Percentiles rank a stretch among this genome's conserved stretches.
phyloP scores from a whole-genome alignment of 768 basidiomycete species.

The Lanmaoa rubissima region DNA sequence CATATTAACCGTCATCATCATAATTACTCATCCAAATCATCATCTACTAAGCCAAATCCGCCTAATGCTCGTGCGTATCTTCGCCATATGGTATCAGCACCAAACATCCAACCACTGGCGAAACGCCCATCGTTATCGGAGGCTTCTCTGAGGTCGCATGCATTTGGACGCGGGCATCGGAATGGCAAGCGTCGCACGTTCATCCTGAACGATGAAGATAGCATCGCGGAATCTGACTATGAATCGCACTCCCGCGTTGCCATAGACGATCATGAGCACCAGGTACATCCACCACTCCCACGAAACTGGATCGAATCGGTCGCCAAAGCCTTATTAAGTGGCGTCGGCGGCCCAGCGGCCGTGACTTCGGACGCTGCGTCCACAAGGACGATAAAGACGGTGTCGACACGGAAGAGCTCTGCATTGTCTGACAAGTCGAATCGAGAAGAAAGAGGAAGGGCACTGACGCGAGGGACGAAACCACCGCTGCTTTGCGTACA shows the following conservation, averaged over 20 bases:
- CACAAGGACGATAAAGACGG: slow-evolving; percentile 17
- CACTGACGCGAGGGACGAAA: slow-evolving; percentile 4
- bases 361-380: slow-evolving; percentile 33
- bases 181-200: slow-evolving; percentile 33
- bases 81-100: slow-evolving; percentile 70
- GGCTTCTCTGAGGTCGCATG: slow-evolving; percentile 34
- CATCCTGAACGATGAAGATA: slow-evolving; percentile 34
- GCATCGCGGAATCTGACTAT: slow-evolving; percentile 20
- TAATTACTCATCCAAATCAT: slow-evolving; percentile 26
- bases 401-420: slow-evolving; percentile 25
- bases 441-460: slow-evolving; percentile 18
- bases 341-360: slow-evolving; percentile 36
- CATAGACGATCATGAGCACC: slow-evolving; percentile 33
- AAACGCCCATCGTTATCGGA: slow-evolving; percentile 35
- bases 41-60: slow-evolving; percentile 21
- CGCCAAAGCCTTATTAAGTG: slow-evolving; percentile 61
- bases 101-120: slow-evolving; percentile 39
- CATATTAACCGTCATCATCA: slow-evolving; percentile 24
- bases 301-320: slow-evolving; percentile 70
- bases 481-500: slow-evolving; percentile 37
- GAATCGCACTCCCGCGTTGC: slow-evolving; percentile 26
- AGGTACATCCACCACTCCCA: slow-evolving; percentile 53
- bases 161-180: slow-evolving; percentile 15
- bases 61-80: slow-evolving; percentile 66
- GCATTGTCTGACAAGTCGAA: slow-evolving; percentile 28